Percentiles rank a stretch among this genome's conserved stretches.
Conservation (phyloP, 2,329 filamentous ascomycete genomes). For the Colletotrichum cordylinicola region DNA sequence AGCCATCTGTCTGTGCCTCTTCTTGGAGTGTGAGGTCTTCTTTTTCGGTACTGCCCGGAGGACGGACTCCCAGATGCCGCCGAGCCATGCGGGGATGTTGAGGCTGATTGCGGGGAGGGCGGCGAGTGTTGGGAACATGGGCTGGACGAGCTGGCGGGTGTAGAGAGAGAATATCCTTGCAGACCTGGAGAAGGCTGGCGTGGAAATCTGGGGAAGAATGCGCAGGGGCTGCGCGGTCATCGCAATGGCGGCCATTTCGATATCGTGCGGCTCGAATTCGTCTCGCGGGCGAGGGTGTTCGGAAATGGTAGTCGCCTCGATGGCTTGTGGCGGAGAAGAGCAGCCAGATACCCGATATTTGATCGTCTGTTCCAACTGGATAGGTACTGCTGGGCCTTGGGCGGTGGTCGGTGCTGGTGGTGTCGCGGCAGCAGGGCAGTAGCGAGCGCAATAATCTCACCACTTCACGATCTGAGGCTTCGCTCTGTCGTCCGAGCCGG, state of each 20-base stretch:
- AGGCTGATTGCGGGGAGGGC: conserved; percentile 66
- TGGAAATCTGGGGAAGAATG: conserved; percentile 57
- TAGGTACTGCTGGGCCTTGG: not conserved
- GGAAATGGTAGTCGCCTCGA: not conserved
- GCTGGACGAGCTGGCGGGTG: conserved; percentile 49
- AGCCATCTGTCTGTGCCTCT: conserved; percentile 90
- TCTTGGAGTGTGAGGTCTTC: conserved; percentile 97
- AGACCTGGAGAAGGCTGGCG: conserved; percentile 44
- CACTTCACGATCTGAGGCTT: conserved; percentile 2
- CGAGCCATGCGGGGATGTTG: conserved; percentile 65
- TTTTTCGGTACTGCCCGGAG: conserved; percentile 96
- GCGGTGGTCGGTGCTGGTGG: not conserved
- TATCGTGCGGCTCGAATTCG: conserved; percentile 6
- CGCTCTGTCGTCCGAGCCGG: not conserved
- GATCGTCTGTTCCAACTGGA: not conserved
- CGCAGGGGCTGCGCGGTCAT: conserved; percentile 24
- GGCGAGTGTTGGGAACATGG: conserved; percentile 60
- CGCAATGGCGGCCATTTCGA: conserved; percentile 49
- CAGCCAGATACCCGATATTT: too few relatives aligned
- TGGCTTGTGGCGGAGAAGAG: not conserved
- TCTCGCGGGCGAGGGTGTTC: not conserved
- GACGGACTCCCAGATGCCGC: conserved; percentile 90
- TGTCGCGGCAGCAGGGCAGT: not conserved
- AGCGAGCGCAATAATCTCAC: not conserved
- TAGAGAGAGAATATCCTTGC: conserved; percentile 50